Conservation (phyloP, 2,329 filamentous ascomycete species). For the Xylogone sp. region DNA sequence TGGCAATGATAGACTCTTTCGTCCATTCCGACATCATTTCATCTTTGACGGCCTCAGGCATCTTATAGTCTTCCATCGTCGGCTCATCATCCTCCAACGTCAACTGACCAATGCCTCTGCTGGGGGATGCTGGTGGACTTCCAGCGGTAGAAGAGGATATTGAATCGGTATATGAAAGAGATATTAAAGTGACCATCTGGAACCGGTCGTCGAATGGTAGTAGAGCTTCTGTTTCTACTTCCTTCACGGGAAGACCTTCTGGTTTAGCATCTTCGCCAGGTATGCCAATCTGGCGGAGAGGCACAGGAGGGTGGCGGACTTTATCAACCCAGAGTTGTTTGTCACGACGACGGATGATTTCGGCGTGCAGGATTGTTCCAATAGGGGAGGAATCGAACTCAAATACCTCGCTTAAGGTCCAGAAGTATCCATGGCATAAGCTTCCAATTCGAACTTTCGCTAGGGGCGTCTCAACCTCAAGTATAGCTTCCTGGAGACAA, state of each 20-base stretch:
- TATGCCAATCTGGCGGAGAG: conserved; percentile 57
- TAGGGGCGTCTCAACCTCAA: conserved; percentile 58
- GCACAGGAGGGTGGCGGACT: conserved; percentile 65
- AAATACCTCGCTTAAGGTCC: conserved; percentile 73
- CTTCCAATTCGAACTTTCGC: conserved; percentile 78
- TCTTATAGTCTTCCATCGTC: conserved; percentile 36
- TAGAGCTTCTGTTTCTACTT: conserved; percentile 60
- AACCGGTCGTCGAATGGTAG: conserved; percentile 72
- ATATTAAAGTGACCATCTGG: conserved; percentile 71
- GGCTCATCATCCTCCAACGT: conserved; percentile 49
- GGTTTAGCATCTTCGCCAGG: conserved; percentile 43
- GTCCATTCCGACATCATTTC: conserved; percentile 79
- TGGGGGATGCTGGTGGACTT: conserved; percentile 68
- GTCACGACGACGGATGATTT: conserved; percentile 70
- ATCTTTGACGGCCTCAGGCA: conserved; percentile 66
- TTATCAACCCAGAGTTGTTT: conserved; percentile 77
- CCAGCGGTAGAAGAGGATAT: conserved; percentile 56
- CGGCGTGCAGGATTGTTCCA: conserved; percentile 68
- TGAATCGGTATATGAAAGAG: conserved; percentile 63
- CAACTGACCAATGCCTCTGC: conserved; percentile 59
- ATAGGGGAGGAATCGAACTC: conserved; percentile 67
- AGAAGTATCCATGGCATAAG: conserved; percentile 86
- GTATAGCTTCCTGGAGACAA: conserved; percentile 80
- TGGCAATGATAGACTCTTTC: conserved; percentile 66
- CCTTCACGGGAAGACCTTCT: conserved; percentile 40